Base-by-base conservation (phyloP, 805 yeast species). In the Metschnikowia proteae region DNA sequence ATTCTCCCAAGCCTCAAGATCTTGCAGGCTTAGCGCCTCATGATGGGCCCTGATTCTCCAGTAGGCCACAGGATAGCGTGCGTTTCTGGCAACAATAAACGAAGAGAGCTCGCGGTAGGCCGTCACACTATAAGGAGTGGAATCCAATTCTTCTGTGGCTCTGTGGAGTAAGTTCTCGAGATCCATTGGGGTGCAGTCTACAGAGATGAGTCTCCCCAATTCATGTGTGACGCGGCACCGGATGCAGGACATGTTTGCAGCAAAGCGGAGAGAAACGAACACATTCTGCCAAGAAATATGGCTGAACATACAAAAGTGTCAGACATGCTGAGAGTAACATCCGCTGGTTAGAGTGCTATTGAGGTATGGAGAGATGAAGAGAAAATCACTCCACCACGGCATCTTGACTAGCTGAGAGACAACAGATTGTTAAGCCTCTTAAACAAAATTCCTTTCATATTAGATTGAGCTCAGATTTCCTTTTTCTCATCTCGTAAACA, bases 1-100 rank as follows among this genome's bases (percentile, higher is more conserved):
- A n/a, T 32, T 7, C 29, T 46, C 45, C 56, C 54, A 52, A 10
- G 37, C n/a, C n/a, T 34, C 29, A 8, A 47, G 9, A 23, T 52
- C 56, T 3, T 38, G 27, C 8, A 42, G 35, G 2, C 38, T 31
- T 11, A 54, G 39, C 3, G 52, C 35, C 27, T 36, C 43, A 25
- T 36, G 45, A 17, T 28, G 28, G 29, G 39, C 32, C 27, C 28
- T 35, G 22, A 42, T 10, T 30, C 32, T 35, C 54, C 54, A 52
- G 8, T 41, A 35, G 3, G 38, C 38, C 29, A 40, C 36, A n/a
- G 43, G 43, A 9, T 22, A 23, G 11, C 32, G 32, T 10, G 6
- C 13, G 8, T 17, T 11, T 5, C 31, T 11, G 25, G 30, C 13
- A 27, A 10, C 31, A 28, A 38, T 27, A 9, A 27, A 27, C 3